Conservation (phyloP, 305 asterid genomes). For the Fraxinus albicans region DNA sequence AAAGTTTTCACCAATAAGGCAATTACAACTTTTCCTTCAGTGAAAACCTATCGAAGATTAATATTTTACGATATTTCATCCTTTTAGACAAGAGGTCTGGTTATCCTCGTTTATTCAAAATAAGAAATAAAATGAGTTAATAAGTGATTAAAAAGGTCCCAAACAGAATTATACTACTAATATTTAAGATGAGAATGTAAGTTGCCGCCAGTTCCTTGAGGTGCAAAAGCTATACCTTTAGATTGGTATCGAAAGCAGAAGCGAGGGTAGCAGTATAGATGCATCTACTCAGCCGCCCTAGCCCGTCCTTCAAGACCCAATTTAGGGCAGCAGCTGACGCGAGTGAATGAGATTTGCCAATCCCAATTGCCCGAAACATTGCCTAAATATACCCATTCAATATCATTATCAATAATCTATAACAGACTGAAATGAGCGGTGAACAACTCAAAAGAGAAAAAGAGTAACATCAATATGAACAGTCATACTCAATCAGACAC, state of each 20-base stretch:
- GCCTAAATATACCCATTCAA: constrained; percentile 53
- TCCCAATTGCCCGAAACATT: constrained; percentile 95
- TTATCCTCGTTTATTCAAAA: not conserved
- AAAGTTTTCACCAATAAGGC: not conserved
- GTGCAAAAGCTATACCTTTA: constrained; percentile 56
- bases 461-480: constrained; percentile 2
- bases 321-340: constrained; percentile 95
- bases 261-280: constrained; percentile 92
- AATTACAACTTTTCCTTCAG: not conserved
- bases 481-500: not conserved
- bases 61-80: not conserved
- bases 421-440: constrained; percentile 1
- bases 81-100: not conserved
- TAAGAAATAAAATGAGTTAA: not conserved
- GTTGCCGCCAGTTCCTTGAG: not conserved
- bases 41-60: not conserved
- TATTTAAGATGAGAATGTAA: not conserved
- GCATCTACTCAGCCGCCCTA: constrained; percentile 89
- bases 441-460: not conserved
- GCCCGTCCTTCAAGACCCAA: constrained; percentile 97
- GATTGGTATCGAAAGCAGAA: constrained; percentile 90
- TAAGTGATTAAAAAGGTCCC: not conserved
- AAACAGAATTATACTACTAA: constrained; percentile 3
- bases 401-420: constrained; percentile 20
- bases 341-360: constrained; percentile 80